A percentile compares a stretch with the other conserved stretches of the same genome.
Conservation (phyloP, 1,284 basidiomycete species). For the Hemileia vastatrix region DNA sequence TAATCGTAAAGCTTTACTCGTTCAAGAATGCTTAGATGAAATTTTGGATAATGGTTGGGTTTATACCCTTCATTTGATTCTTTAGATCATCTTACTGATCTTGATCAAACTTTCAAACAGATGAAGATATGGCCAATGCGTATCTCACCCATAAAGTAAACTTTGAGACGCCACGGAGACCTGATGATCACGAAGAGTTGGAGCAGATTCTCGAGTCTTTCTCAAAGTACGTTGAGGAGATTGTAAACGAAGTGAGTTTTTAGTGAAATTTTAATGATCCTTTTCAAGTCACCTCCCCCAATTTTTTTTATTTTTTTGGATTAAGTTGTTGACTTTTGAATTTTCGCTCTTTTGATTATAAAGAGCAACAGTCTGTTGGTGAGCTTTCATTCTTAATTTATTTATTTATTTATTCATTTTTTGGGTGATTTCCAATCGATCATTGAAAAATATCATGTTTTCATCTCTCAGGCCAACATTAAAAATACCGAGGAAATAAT, state of each 20-base stretch:
- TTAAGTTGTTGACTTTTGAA: not conserved
- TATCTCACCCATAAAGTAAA: conserved; percentile 73
- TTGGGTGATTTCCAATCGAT: not conserved
- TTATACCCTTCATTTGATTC: not conserved
- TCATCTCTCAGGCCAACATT: conserved; percentile 64
- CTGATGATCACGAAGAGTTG: conserved; percentile 80
- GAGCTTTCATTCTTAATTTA: not conserved
- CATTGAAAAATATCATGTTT: too few species aligned
- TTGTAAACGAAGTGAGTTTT: conserved; percentile 67
- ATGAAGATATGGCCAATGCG: conserved; percentile 86
- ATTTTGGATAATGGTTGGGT: conserved; percentile 69
- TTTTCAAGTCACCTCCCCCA: not conserved
- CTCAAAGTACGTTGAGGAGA: conserved; percentile 89
- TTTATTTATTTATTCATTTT: not conserved
- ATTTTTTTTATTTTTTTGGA: not conserved
- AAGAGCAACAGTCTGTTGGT: conserved; percentile 19
- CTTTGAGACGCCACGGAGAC: conserved; percentile 49
- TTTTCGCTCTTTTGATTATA: not conserved
- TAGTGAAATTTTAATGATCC: not conserved
- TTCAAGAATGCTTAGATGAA: conserved; percentile 81
- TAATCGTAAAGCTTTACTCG: conserved; percentile 74
- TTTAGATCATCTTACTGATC: not conserved
- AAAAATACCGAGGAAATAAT: conserved; percentile 95
- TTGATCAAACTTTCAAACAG: conserved; percentile 49
- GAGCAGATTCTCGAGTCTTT: conserved; percentile 89